These are phyloP conservation scores for Protea cynaroides DNA, from an alignment of 164 flowering plant species.

Conservation along the genomic window DNA sequence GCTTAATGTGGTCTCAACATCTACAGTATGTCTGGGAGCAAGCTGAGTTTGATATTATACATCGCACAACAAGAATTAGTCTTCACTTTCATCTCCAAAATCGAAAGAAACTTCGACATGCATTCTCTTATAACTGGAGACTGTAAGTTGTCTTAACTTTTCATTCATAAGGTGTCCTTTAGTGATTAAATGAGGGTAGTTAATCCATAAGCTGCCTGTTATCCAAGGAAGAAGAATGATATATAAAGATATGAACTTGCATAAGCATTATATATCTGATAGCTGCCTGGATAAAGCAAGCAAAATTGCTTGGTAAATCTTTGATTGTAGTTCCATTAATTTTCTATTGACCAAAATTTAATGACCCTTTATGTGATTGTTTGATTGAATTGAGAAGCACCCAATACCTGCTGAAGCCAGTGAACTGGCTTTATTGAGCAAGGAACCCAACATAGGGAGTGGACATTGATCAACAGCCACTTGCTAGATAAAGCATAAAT, in stretches of 20 bases:
- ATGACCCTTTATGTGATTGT: too few species aligned
- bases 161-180: background rate
- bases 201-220: background rate
- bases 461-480: too few species aligned
- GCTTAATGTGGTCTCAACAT: background rate
- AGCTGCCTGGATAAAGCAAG: too few species aligned
- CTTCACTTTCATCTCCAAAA: slow-evolving; percentile 75
- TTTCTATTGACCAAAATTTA: background rate
- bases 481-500: too few species aligned
- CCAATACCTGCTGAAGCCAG: too few species aligned
- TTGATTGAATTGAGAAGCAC: too few species aligned
- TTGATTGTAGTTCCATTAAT: background rate
- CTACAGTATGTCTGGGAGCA: slow-evolving; percentile 94
- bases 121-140: slow-evolving; percentile 94
- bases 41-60: slow-evolving; percentile 76
- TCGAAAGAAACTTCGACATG: slow-evolving; percentile 68
- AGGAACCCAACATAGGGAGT: too few species aligned
- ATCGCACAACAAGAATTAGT: slow-evolving; percentile 86
- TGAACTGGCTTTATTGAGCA: too few species aligned
- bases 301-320: background rate
- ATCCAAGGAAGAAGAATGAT: background rate
- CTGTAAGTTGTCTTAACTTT: slow-evolving; percentile 51
- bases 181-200: background rate
- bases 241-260: background rate
- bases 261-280: background rate